phyloP scores from a whole-genome alignment of 495 filamentous ascomycete species.

The Aspergillus nidulans region DNA sequence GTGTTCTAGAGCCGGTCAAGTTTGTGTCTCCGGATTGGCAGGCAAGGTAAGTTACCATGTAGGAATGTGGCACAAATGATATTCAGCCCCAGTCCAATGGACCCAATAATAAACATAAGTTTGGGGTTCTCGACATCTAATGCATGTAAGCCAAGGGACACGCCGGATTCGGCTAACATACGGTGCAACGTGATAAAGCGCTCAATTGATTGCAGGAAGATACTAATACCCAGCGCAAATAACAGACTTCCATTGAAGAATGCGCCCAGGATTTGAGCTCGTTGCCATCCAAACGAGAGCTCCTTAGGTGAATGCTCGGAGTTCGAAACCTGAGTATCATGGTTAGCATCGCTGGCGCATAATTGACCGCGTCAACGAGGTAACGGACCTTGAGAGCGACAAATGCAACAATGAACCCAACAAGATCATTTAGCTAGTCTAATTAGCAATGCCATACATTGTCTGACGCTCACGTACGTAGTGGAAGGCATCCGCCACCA shows the following conservation, averaged over 20 bases:
- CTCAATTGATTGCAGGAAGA: constrained; percentile 84
- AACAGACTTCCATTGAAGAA: constrained; percentile 91
- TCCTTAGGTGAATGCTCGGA: constrained; percentile 28
- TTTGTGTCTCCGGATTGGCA: neutral
- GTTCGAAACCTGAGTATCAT: constrained; percentile 24
- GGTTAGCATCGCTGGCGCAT: neutral
- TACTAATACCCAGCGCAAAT: constrained; percentile 84
- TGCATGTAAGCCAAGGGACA: constrained; percentile 10
- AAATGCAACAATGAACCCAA: constrained; percentile 78
- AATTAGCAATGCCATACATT: constrained; percentile 1
- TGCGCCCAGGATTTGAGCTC: constrained; percentile 82
- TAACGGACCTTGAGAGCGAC: constrained; percentile 70
- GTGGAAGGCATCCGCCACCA: constrained; percentile 91
- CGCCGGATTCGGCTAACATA: constrained; percentile 10
- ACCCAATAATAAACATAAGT: constrained; percentile 76
- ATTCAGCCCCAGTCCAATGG: constrained; percentile 73
- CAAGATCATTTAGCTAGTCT: constrained; percentile 76
- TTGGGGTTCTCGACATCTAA: constrained; percentile 27
- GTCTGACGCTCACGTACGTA: constrained; percentile 54
- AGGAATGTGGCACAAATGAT: constrained; percentile 74
- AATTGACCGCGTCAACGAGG: neutral
- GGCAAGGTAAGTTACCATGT: constrained; percentile 47
- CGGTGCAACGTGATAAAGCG: constrained; percentile 59
- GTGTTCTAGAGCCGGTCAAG: neutral
- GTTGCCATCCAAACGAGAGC: constrained; percentile 64